Conservation (phyloP, 2,329 filamentous ascomycete genomes). For the Colletotrichum caudatum region DNA sequence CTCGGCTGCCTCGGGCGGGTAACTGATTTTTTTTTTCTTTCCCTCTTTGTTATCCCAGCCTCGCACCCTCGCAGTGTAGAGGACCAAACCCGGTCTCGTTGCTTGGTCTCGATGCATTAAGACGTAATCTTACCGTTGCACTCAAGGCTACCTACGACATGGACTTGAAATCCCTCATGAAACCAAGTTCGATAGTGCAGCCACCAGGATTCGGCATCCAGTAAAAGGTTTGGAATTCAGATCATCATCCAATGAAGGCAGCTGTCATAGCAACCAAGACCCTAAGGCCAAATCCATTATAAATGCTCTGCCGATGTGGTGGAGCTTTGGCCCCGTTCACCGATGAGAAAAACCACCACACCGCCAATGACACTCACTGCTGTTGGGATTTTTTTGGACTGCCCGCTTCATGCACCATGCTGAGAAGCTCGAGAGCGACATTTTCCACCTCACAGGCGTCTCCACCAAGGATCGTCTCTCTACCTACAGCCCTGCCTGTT, state of each 20-base stretch:
- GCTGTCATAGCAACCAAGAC: constrained; percentile 20
- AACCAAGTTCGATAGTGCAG: constrained; percentile 40
- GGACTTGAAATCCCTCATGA: constrained; percentile 40
- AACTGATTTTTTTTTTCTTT: constrained; percentile 6
- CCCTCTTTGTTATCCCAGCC: background rate
- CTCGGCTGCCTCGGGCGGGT: constrained; percentile 34
- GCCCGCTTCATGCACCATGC: constrained; percentile 33
- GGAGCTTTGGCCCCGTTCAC: constrained; percentile 29
- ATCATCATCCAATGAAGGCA: constrained; percentile 37
- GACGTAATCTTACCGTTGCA: constrained; percentile 40
- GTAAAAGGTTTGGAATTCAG: constrained; percentile 28
- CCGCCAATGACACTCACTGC: constrained; percentile 31
- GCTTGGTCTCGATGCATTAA: constrained; percentile 38
- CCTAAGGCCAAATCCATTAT: constrained; percentile 34
- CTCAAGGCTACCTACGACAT: background rate
- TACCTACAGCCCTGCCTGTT: constrained; percentile 2
- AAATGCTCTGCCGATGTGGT: constrained; percentile 38
- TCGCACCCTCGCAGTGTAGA: background rate
- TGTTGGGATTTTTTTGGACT: constrained; percentile 23
- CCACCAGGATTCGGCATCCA: constrained; percentile 33
- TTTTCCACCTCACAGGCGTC: constrained; percentile 34
- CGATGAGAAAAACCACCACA: constrained; percentile 30
- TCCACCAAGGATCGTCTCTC: constrained; percentile 32
- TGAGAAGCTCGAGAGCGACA: constrained; percentile 26
- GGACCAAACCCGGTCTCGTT: constrained; percentile 15